These are phyloP conservation scores for Mrakia frigida DNA, from an alignment of 768 basidiomycete genomes.

Conservation along the genomic window DNA sequence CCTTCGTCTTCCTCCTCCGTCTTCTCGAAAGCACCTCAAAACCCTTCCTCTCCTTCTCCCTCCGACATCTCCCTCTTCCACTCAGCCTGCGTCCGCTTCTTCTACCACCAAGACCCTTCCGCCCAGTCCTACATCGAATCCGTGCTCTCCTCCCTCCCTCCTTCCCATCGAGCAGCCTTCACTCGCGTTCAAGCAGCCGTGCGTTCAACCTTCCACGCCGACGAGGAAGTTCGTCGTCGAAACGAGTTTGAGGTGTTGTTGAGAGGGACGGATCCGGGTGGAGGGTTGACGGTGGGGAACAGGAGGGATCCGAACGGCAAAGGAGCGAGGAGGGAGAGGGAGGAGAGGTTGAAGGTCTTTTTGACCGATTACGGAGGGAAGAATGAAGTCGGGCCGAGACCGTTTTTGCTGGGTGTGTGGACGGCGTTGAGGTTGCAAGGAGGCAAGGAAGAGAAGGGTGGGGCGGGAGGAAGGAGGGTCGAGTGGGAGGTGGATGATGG, in stretches of 20 bases:
- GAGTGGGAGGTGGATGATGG: constrained; percentile 34
- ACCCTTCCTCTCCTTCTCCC: constrained; percentile 30
- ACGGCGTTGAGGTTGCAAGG: constrained; percentile 27
- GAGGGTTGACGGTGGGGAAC: constrained; percentile 17
- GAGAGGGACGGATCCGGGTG: constrained; percentile 11
- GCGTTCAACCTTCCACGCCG: constrained; percentile 13
- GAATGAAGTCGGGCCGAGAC: constrained; percentile 29
- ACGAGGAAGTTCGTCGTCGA: constrained; percentile 1
- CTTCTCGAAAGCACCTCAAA: constrained; percentile 30
- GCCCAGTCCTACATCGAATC: constrained; percentile 14
- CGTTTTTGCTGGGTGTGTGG: constrained; percentile 19
- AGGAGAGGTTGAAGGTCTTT: constrained; percentile 22
- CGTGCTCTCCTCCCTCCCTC: constrained; percentile 22
- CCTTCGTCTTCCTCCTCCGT: constrained; percentile 20
- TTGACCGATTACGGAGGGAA: constrained; percentile 26
- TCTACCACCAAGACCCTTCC: constrained; percentile 9
- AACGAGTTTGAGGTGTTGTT: constrained; percentile 32
- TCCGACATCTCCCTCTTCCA: constrained; percentile 27
- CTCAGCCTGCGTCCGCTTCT: constrained; percentile 18
- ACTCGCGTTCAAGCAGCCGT: constrained; percentile 27
- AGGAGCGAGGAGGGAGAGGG: constrained; percentile 23
- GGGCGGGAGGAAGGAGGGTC: constrained; percentile 19
- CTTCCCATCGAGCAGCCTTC: constrained; percentile 30
- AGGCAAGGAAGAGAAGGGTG: constrained; percentile 25
- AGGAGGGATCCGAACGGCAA: constrained; percentile 17